These are phyloP conservation scores for Glarea lozoyensis DNA, from an alignment of 495 filamentous ascomycete genomes.

Conservation along the genomic window DNA sequence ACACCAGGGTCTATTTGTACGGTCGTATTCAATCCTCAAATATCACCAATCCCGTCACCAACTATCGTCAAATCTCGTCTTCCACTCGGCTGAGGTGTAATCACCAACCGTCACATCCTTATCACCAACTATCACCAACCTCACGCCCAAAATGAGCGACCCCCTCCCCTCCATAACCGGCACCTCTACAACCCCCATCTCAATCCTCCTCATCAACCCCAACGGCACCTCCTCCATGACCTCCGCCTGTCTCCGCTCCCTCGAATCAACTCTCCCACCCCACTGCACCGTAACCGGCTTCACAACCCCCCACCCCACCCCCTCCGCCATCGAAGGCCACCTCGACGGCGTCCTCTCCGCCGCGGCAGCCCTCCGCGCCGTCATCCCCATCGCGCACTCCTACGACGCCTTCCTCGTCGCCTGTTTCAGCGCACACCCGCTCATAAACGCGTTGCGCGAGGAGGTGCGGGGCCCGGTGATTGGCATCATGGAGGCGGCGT, in stretches of 20 bases:
- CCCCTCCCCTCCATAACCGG: constrained; percentile 16
- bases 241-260: constrained; percentile 29
- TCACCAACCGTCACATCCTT: no score
- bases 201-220: constrained; percentile 38
- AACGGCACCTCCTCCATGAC: constrained; percentile 41
- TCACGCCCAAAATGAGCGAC: constrained; percentile 4
- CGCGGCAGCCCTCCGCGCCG: constrained; percentile 28
- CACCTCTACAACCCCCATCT: constrained; percentile 22
- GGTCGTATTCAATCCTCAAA: no score
- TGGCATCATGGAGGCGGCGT: constrained; percentile 40
- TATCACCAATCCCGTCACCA: no score
- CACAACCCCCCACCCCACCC: constrained; percentile 34
- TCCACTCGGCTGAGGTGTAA: no score
- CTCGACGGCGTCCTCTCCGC: constrained; percentile 35
- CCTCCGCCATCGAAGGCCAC: constrained; percentile 36
- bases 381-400: constrained; percentile 28
- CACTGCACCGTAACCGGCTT: constrained; percentile 35
- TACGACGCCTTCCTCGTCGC: constrained; percentile 42
- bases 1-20: no score
- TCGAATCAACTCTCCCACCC: constrained; percentile 30
- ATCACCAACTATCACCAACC: constrained; percentile 1
- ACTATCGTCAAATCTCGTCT: no score
- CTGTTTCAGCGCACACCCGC: constrained; percentile 40
- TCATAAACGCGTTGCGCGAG: constrained; percentile 38
- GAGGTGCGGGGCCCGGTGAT: constrained; percentile 34